Conservation (phyloP, 1,284 basidiomycete species). For the Cutaneotrichosporon arboriforme region DNA sequence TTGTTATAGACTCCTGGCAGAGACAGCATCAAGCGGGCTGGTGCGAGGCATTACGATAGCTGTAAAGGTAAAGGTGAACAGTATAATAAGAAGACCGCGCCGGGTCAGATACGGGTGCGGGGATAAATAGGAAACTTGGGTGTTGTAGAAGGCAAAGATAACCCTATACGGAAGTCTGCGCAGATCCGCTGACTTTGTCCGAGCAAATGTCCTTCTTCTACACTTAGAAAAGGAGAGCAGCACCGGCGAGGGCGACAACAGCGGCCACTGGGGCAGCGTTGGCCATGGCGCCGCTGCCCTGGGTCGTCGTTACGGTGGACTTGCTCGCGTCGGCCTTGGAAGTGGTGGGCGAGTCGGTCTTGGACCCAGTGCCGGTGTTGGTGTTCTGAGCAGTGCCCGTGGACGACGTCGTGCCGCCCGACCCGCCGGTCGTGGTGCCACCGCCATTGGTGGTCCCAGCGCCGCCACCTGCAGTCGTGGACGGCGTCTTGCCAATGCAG, state of each 20-base stretch:
- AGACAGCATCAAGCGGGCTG: too few species aligned
- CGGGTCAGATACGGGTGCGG: too few species aligned
- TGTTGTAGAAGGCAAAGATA: too few species aligned
- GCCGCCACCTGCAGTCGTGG: neutral
- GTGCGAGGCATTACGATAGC: too few species aligned
- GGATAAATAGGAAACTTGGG: too few species aligned
- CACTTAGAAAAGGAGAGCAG: conserved; percentile 34
- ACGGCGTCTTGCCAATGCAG: conserved; percentile 21
- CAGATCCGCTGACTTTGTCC: too few species aligned
- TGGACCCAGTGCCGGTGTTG: neutral
- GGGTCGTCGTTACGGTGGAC: conserved; percentile 10
- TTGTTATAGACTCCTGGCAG: too few species aligned
- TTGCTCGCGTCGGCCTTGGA: conserved; percentile 16
- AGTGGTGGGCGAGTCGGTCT: conserved; percentile 8
- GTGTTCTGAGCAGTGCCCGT: conserved; percentile 11
- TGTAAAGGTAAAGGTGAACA: too few species aligned
- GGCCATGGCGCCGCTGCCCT: conserved; percentile 14
- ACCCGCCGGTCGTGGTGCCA: too few species aligned
- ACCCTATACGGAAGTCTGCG: too few species aligned
- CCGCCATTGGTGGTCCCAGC: neutral
- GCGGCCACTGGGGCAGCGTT: conserved; percentile 25
- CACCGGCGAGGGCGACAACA: conserved; percentile 31
- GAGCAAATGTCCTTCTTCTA: neutral
- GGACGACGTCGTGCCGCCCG: neutral
- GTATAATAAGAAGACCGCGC: too few species aligned